phyloP scores from a whole-genome alignment of 768 basidiomycete species.

The Suillus hirtellus region DNA sequence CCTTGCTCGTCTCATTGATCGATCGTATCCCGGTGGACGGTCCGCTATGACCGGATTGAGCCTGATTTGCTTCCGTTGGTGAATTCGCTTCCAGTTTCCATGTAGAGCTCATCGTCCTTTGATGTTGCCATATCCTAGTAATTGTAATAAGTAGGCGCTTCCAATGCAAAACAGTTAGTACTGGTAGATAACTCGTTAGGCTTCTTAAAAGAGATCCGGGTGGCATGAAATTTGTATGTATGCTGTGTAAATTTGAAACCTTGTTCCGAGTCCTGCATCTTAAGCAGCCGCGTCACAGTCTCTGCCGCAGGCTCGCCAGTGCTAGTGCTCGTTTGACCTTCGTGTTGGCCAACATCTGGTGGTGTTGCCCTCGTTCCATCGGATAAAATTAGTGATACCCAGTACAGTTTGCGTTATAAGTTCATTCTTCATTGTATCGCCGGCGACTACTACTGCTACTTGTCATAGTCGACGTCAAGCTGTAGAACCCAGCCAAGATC shows the following conservation, averaged over 20 bases:
- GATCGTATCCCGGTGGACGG: too few species aligned
- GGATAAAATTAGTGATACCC: conserved; percentile 1
- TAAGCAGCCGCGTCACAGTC: conserved; percentile 1
- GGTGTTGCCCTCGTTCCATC: not conserved
- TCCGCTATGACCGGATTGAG: not conserved
- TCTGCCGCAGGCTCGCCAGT: conserved; percentile 1
- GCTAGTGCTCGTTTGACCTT: conserved; percentile 3
- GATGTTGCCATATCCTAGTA: conserved; percentile 3
- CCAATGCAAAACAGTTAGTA: not conserved
- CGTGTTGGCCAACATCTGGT: not conserved
- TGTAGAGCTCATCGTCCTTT: not conserved
- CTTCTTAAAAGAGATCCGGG: not conserved
- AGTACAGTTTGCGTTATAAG: not conserved
- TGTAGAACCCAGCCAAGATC: not conserved
- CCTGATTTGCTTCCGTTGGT: conserved; percentile 1
- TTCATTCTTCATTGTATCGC: not conserved
- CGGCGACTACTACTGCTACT: not conserved
- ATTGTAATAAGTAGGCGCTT: not conserved
- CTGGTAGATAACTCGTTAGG: not conserved
- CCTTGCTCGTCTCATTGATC: too few species aligned
- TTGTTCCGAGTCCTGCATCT: not conserved
- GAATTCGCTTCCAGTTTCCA: not conserved
- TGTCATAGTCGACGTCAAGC: not conserved
- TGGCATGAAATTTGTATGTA: not conserved
- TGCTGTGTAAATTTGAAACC: not conserved